A percentile compares a stretch with the other conserved stretches of the same genome.
Conservation (phyloP, 2,329 filamentous ascomycete species). For the Scedosporium apiospermum region DNA sequence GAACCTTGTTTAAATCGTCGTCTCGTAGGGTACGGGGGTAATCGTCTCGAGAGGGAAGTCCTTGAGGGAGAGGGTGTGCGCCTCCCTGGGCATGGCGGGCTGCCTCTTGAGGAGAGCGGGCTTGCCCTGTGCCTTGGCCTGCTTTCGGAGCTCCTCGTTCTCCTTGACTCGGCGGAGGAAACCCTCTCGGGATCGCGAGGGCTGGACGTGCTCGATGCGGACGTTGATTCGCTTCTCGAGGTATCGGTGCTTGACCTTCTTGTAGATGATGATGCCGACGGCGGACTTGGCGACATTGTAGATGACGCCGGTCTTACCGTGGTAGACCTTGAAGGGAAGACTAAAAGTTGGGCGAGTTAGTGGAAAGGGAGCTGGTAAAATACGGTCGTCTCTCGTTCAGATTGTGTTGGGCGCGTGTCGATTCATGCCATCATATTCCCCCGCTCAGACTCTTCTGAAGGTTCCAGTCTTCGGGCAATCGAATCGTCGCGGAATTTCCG, state of each 20-base stretch:
- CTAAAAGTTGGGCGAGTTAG: conserved; percentile 31
- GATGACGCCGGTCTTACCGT: conserved; percentile 96
- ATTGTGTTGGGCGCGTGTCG: not conserved
- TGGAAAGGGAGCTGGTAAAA: not conserved
- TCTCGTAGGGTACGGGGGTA: conserved; percentile 91
- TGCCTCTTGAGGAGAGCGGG: conserved; percentile 90
- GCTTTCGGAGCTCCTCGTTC: conserved; percentile 85
- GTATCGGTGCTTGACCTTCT: conserved; percentile 99
- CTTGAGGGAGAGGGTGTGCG: conserved; percentile 68
- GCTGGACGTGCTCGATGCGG: conserved; percentile 92
- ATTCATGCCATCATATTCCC: not conserved
- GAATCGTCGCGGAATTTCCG: conserved; percentile 3
- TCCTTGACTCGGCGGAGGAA: conserved; percentile 95
- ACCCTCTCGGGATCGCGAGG: conserved; percentile 92
- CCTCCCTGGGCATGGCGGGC: conserved; percentile 68
- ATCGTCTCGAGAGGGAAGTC: conserved; percentile 87
- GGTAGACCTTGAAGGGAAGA: conserved; percentile 99
- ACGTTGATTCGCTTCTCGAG: conserved; percentile 99
- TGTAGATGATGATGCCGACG: conserved; percentile 98
- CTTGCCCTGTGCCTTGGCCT: conserved; percentile 84
- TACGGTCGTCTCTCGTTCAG: not conserved
- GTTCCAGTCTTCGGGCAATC: not conserved
- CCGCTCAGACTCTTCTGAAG: not conserved
- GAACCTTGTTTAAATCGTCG: conserved; percentile 67
- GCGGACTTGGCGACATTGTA: conserved; percentile 99